Evolutionary conservation across 2,329 filamentous ascomycete genomes (phyloP), one percentile per base, ranked within the genome.

Genomic region (Tolypocladium inflatum): DNA sequence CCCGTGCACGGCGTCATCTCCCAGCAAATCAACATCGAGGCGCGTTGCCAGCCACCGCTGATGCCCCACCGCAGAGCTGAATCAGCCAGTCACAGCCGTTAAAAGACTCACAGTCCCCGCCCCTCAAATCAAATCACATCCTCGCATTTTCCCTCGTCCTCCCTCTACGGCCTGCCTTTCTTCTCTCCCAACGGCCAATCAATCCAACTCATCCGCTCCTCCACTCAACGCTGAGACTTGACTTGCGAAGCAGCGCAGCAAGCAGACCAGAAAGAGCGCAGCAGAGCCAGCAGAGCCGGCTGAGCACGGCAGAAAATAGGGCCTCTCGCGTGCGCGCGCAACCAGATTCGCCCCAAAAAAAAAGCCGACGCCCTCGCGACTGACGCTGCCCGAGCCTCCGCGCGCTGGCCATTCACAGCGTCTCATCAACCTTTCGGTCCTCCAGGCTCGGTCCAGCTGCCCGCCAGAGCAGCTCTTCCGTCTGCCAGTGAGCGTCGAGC

Each of bases 81-180:
- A 68, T 77, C 74, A 78, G 76, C 78, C 78, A 80, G 74, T 79
- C 73, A 80, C 67, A 76, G 67, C 67, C 68, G 70, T 72, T 73
- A 71, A 74, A 75, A 72, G 70, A 71, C 66, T 68, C 69, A 69
- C 45, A 69, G 71, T 71, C 71, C 71, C 68, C 66, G 69, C 68
- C 75, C 74, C 74, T 61, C 59, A 60, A 63, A 64, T 79, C 78
- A 79, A 80, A 79, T 80, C 78, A 80, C 70, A 72, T 76, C 71
- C 71, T 74, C 70, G 71, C 70, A 76, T 75, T 73, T 70, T 61
- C 60, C 65, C 65, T 76, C 74, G 71, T 73, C 72, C 69, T 71
- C 68, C 68, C 69, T 66, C 64, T 58, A 64, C 45, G 61, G 63
- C 64, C 66, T 74, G 63, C 64, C 66, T 74, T 71, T 70, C 68